Evolutionary conservation across 2,329 filamentous ascomycete species (phyloP).

Genomic region (Fusarium piperis): DNA sequence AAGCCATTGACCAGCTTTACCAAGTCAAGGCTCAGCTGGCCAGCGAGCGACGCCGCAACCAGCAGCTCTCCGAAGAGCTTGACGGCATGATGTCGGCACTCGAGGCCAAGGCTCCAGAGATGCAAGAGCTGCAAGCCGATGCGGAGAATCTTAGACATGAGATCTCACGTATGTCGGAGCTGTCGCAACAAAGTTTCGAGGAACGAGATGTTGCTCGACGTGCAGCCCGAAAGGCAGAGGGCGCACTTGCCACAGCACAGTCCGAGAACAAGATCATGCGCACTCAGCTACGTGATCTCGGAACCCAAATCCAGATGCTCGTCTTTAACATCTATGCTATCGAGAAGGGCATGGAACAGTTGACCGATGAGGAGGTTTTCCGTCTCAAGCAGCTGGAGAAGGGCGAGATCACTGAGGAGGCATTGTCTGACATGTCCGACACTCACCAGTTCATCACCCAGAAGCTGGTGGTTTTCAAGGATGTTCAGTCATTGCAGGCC

Average conservation of each 20-base stretch:
- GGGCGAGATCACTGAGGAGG: conserved; percentile 77
- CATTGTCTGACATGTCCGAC: conserved; percentile 78
- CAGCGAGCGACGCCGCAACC: conserved; percentile 76
- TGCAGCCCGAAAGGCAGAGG: conserved; percentile 80
- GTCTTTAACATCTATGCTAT: conserved; percentile 86
- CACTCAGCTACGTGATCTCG: conserved; percentile 88
- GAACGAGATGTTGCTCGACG: conserved; percentile 83
- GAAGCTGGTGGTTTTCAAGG: conserved; percentile 88
- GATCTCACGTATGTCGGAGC: conserved; percentile 83
- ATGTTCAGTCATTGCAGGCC: conserved; percentile 83
- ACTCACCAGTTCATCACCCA: conserved; percentile 91
- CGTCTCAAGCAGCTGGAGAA: conserved; percentile 82
- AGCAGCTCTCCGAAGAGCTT: conserved; percentile 78
- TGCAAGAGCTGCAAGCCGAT: conserved; percentile 85
- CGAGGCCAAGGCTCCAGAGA: conserved; percentile 86
- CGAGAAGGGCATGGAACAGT: conserved; percentile 79
- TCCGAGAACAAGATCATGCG: conserved; percentile 82
- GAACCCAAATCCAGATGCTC: conserved; percentile 89
- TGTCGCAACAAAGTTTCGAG: conserved; percentile 83
- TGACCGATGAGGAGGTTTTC: conserved; percentile 76
- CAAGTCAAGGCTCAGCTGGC: conserved; percentile 78
- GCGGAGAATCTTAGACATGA: conserved; percentile 83
- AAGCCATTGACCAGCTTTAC: conserved; percentile 71
- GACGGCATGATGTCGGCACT: conserved; percentile 88
- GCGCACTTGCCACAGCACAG: conserved; percentile 70